Base-by-base conservation (phyloP, 768 basidiomycete genomes). In the Lactarius tabidus region DNA sequence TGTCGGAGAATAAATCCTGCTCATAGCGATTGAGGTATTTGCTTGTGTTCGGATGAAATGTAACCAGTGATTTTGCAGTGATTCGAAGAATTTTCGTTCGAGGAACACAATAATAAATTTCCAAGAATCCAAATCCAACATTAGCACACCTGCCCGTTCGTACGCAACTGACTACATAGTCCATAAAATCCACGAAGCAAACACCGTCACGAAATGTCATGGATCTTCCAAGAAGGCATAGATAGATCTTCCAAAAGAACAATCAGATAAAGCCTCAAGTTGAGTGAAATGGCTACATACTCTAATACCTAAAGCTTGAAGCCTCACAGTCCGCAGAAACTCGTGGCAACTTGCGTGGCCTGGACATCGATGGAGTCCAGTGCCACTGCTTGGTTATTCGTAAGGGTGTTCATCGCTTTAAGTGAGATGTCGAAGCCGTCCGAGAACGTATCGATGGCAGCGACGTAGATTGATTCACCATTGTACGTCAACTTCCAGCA, bases 401-500 rank as follows among this genome's bases (percentile, higher is more conserved):
- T 87, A 66, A 87, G 71, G 18, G 67, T 68, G 65, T 87, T 80
- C 84, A 87, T 82, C 28, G 85, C 84, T 23, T 70, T 74, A 67
- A 79, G 70, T 0, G 83, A 79, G 36, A 86, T 73, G 62, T 82
- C 83, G 69, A 84, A 85, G 8, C 78, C 80, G 0, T 66, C 67
- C 3, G 3, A 35, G 17, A 69, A 66, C 18, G 59, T 55, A 48
- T 77, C 78, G 14, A 78, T 70, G 8, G 75, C 77, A 59, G 74
- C 61, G 12, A 72, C 57, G 20, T 15, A 2, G 51, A 78, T 51
- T 3, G 67, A 70, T 2, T 33, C 8, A 8, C 33, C 54, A 28
- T 52, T 55, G 52, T 73, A 77, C 5, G 73, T 75, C 59, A 77
- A 56, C 1, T 70, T 3, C 58, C 74, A 48, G 23, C 48, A 48